Base-by-base conservation (phyloP, 2,329 filamentous ascomycete genomes). In the Ceratocystis diversiconidia region DNA sequence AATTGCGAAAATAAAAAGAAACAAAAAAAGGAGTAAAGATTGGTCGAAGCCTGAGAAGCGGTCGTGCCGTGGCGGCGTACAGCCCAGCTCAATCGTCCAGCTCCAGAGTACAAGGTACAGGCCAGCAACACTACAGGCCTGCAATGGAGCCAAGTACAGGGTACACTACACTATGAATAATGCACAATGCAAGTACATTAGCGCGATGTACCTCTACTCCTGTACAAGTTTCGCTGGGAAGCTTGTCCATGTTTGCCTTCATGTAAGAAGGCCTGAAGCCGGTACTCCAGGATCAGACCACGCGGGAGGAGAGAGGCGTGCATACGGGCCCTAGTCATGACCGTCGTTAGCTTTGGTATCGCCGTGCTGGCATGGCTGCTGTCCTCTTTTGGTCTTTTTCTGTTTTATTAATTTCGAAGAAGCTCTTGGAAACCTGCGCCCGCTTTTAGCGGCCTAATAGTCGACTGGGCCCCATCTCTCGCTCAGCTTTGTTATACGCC, bases 11-110 rank as follows among this genome's bases (percentile, higher is more conserved):
- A 50, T 10, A 50, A 50, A 19, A 50, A 25, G n/a, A 61, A 41
- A 41, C 36, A 61, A 61, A 61, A 61, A 61, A 61, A 61, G 36
- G 30, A 61, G 36, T 22, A 28, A 41, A 59, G 55, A 25, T 25
- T 19, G 55, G 55, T 44, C 7, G 48, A 50, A 50, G 60, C 60
- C 60, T 22, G 30, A 61, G 36, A 50, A 22, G 48, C n/a, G 48
- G 48, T 22, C 48, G n/a, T 50, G 48, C 48, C 17, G 48, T 50
- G n/a, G 17, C 15, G 48, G 48, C n/a, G 19, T 19, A 50, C n/a
- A 41, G 4, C 36, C 36, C 36, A 41, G 10, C 36, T 12, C 36
- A 41, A 12, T 41, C 8, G 36, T 41, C 36, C 36, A 41, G 36
- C 12, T 41, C 36, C 36, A 41, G 36, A 12, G 48, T 50, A 50